Conservation (phyloP, 2,329 filamentous ascomycete species). For the Aspergillus sp. region DNA sequence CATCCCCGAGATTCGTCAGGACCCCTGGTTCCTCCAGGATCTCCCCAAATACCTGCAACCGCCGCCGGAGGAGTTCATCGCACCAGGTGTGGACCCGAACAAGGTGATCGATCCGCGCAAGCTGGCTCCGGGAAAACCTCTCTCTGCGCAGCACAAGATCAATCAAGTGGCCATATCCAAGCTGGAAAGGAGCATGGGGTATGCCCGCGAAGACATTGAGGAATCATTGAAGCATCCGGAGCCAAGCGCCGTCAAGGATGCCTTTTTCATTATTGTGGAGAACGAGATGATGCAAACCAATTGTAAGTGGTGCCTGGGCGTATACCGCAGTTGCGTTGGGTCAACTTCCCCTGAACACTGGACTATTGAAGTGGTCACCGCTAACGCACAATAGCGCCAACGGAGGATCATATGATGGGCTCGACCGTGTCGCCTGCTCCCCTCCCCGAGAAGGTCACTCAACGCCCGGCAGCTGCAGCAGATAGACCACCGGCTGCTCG, state of each 20-base stretch:
- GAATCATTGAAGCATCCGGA: slow-evolving; percentile 89
- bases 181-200: slow-evolving; percentile 97
- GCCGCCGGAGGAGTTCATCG: slow-evolving; percentile 86
- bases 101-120: slow-evolving; percentile 83
- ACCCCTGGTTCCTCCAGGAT: slow-evolving; percentile 90
- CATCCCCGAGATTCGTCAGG: slow-evolving; percentile 86
- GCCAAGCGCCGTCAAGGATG: slow-evolving; percentile 97
- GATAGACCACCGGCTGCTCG: slow-evolving; percentile 17
- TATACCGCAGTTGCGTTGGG: background rate
- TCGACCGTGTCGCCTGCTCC: slow-evolving; percentile 28
- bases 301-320: slow-evolving; percentile 60
- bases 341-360: too few species aligned
- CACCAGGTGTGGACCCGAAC: slow-evolving; percentile 90
- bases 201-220: slow-evolving; percentile 90
- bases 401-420: slow-evolving; percentile 35
- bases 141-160: slow-evolving; percentile 80
- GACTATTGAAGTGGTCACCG: background rate
- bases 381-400: slow-evolving; percentile 32
- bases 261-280: slow-evolving; percentile 95
- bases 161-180: slow-evolving; percentile 92
- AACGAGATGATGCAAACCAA: slow-evolving; percentile 97
- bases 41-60: slow-evolving; percentile 83
- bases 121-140: slow-evolving; percentile 75
- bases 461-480: slow-evolving; percentile 17
- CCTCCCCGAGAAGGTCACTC: slow-evolving; percentile 25